A percentile compares a stretch with the other conserved stretches of the same genome.
phyloP scores from a whole-genome alignment of 495 filamentous ascomycete species.

The Evernia prunastri region DNA sequence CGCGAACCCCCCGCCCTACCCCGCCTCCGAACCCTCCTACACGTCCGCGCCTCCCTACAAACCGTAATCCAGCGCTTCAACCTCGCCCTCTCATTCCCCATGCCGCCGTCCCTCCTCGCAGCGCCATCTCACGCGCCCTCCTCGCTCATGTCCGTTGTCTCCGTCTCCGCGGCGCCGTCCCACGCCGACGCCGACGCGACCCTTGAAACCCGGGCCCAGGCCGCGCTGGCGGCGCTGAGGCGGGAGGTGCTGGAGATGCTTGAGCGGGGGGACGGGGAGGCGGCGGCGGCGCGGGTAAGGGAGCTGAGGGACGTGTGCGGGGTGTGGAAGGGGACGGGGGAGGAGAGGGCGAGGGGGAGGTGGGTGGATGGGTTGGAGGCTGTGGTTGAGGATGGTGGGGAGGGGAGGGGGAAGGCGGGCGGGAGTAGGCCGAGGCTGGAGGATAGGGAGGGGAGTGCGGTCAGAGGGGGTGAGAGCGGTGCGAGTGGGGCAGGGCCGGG shows the following conservation, averaged over 20 bases:
- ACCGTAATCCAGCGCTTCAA: conserved; percentile 83
- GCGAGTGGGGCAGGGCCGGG: conserved; percentile 57
- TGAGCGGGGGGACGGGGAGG: conserved; percentile 47
- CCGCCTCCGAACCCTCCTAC: conserved; percentile 71
- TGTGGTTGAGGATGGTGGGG: conserved; percentile 42
- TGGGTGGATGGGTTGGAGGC: conserved; percentile 73
- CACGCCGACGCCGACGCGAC: conserved; percentile 56
- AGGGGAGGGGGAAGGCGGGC: conserved; percentile 7
- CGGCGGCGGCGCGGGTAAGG: conserved; percentile 63
- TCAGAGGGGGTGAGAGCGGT: conserved; percentile 28
- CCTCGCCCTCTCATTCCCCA: conserved; percentile 86
- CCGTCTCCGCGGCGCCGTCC: conserved; percentile 73
- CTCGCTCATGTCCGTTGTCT: conserved; percentile 76
- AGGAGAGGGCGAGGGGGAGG: conserved; percentile 75
- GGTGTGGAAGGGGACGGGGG: conserved; percentile 89
- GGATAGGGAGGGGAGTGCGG: conserved; percentile 17
- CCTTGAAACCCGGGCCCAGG: conserved; percentile 73
- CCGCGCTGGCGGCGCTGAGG: conserved; percentile 59
- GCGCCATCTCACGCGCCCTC: conserved; percentile 50
- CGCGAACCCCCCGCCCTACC: conserved; percentile 36
- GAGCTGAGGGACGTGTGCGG: conserved; percentile 60
- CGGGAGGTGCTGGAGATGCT: conserved; percentile 67
- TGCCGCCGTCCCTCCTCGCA: conserved; percentile 68
- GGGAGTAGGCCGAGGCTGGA: conserved; percentile 14
- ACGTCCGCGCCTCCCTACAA: conserved; percentile 75